These are phyloP conservation scores for Aspergillus panamensis DNA, from an alignment of 495 filamentous ascomycete genomes.

Conservation along the genomic window DNA sequence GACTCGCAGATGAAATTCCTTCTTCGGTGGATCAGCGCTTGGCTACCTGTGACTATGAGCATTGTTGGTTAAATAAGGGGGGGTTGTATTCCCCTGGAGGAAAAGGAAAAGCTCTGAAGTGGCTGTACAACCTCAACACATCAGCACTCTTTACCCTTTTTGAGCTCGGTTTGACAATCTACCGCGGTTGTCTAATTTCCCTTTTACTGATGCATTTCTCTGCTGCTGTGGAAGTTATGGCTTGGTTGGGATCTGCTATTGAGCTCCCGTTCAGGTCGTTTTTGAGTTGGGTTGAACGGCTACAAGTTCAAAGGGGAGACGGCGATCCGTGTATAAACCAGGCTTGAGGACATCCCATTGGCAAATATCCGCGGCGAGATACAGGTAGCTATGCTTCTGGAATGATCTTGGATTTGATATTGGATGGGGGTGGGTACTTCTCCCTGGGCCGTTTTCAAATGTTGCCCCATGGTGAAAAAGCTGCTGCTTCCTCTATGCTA, in stretches of 20 bases:
- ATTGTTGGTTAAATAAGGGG: background rate
- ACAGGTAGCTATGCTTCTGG: background rate
- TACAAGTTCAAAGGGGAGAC: background rate
- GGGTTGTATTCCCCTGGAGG: background rate
- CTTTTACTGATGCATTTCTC: constrained; percentile 4
- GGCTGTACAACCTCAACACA: constrained; percentile 5
- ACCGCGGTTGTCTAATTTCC: background rate
- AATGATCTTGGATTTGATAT: constrained; percentile 1
- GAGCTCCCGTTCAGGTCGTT: background rate
- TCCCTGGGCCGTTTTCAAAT: constrained; percentile 7
- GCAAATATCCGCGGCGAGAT: background rate
- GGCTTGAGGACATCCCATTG: background rate
- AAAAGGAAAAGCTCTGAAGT: background rate
- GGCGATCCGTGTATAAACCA: constrained; percentile 3
- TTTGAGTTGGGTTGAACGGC: background rate
- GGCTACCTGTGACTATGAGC: background rate
- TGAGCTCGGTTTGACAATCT: background rate
- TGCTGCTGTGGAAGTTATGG: background rate
- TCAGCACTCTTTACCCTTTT: background rate
- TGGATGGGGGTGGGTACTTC: constrained; percentile 8
- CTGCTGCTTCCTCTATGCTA: background rate
- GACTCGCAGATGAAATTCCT: background rate
- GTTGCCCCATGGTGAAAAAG: constrained; percentile 1
- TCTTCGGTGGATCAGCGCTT: background rate
- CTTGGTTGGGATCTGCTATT: background rate